Conservation (phyloP, 192 early-diverging fungal genomes). For the Dispira simplex region DNA sequence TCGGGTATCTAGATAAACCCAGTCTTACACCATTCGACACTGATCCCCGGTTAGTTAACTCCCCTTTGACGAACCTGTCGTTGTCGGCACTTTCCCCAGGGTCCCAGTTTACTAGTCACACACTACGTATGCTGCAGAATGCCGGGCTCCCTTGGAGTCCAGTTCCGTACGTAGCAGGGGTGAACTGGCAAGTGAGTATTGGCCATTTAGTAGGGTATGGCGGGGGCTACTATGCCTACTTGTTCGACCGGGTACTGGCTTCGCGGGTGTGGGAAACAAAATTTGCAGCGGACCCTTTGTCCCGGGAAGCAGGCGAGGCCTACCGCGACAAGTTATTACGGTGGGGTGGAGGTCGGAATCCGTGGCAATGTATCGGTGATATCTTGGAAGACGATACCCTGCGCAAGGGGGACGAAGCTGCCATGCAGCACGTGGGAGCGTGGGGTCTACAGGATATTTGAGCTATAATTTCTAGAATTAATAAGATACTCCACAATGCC, state of each 20-base stretch:
- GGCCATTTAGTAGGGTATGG: constrained; percentile 85
- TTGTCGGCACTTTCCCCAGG: not conserved
- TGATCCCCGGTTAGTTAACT: not conserved
- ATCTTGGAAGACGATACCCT: constrained; percentile 43
- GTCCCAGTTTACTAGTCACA: constrained; percentile 24
- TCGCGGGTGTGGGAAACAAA: constrained; percentile 53
- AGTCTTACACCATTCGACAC: not conserved
- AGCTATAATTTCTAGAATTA: not conserved
- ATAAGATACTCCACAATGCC: no score
- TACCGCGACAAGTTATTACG: constrained; percentile 58
- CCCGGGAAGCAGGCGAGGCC: constrained; percentile 43
- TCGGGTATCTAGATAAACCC: not conserved
- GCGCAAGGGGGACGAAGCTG: constrained; percentile 34
- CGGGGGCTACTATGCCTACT: constrained; percentile 87
- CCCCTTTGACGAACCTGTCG: not conserved
- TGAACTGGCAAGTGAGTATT: constrained; percentile 85
- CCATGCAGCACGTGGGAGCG: constrained; percentile 60
- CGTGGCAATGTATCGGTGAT: constrained; percentile 61
- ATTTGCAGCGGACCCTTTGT: constrained; percentile 47
- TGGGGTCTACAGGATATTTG: constrained; percentile 37
- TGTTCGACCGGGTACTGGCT: constrained; percentile 75
- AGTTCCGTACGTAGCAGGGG: constrained; percentile 52
- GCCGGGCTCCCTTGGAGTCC: constrained; percentile 25
- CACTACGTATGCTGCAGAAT: constrained; percentile 45
- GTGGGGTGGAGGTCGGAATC: constrained; percentile 91